Evolutionary conservation across 1,284 basidiomycete genomes (phyloP), one percentile per base, ranked within the genome.

Genomic region (Cutaneotrichosporon dermatis): DNA sequence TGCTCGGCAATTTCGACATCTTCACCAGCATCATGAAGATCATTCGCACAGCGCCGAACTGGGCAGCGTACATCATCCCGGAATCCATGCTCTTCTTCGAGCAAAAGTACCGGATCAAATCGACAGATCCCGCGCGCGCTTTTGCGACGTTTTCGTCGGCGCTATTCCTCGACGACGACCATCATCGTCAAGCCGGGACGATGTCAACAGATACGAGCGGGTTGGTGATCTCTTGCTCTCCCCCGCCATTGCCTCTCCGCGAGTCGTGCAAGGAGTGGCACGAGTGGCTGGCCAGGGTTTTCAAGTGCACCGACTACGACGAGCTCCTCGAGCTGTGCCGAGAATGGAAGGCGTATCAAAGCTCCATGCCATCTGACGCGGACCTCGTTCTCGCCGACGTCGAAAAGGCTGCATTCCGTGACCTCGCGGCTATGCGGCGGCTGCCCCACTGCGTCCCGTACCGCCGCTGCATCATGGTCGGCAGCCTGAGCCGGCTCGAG

Each of bases 1-100:
- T 75, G 10, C 59, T 76, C 1, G 50, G 57, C 5, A 46, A 59
- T 0, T 72, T 70, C 0, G 62, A 63, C 1, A 60, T 64, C 48
- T 66, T 74, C 34, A 55, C 44, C 5, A 62, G 65, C 1, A 65
- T 72, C 5, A 66, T 74, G 66, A 55, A 59, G 9, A 48, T 63
- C 6, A 62, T 74, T 33, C 57, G 66, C 41, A 42, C 56, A 0
- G 60, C 53, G 1, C 55, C 59, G 1, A 49, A 52, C 43, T 76
- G 74, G 72, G 72, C 60, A 0, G 68, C 72, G 1, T 76, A 76
- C 61, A 39, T 74, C 25, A 51, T 60, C 3, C 74, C 74, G 11
- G 25, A 58, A 2, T 66, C 68, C 1, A 15, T 76, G n/a, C 53
- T 66, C n/a, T 71, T 67, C 62, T 57, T 59, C 16, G 51, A 68